Percentiles rank a stretch among this genome's conserved stretches.
phyloP scores from a whole-genome alignment of 2,329 filamentous ascomycete genomes.

The Pseudogymnoascus sp. region DNA sequence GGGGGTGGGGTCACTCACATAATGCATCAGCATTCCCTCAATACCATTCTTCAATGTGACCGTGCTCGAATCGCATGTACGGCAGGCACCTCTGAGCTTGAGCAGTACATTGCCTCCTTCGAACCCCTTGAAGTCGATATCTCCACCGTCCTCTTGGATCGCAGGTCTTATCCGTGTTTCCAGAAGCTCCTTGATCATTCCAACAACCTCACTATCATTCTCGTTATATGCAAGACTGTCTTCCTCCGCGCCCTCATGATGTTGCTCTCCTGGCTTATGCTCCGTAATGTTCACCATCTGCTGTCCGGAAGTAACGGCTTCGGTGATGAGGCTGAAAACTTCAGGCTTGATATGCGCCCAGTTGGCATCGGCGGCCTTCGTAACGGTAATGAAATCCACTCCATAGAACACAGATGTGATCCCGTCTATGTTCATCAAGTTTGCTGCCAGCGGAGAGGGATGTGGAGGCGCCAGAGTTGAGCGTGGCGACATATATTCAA shows the following conservation, averaged over 20 bases:
- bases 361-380: slow-evolving; percentile 77
- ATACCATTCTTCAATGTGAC: slow-evolving; percentile 97
- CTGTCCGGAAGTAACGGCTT: slow-evolving; percentile 79
- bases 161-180: slow-evolving; percentile 92
- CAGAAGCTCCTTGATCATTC: slow-evolving; percentile 97
- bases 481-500: slow-evolving; percentile 87
- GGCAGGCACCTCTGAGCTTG: slow-evolving; percentile 86
- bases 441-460: slow-evolving; percentile 83
- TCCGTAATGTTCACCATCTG: slow-evolving; percentile 69
- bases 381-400: slow-evolving; percentile 92
- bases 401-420: slow-evolving; percentile 95
- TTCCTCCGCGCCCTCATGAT: slow-evolving; percentile 44
- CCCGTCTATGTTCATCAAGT: slow-evolving; percentile 88
- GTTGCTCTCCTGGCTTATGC: slow-evolving; percentile 48
- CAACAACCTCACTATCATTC: slow-evolving; percentile 86
- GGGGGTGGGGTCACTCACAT: slow-evolving; percentile 51
- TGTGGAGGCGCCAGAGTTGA: slow-evolving; percentile 83
- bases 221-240: slow-evolving; percentile 80
- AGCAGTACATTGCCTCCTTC: slow-evolving; percentile 76
- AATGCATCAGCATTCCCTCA: slow-evolving; percentile 97
- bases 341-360: slow-evolving; percentile 96
- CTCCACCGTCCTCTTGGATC: slow-evolving; percentile 95
- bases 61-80: slow-evolving; percentile 94
- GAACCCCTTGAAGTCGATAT: slow-evolving; percentile 93
- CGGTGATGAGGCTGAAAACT: slow-evolving; percentile 90